These are phyloP conservation scores for Symbiotaphrina buchneri DNA, from an alignment of 495 filamentous ascomycete genomes.

Conservation along the genomic window DNA sequence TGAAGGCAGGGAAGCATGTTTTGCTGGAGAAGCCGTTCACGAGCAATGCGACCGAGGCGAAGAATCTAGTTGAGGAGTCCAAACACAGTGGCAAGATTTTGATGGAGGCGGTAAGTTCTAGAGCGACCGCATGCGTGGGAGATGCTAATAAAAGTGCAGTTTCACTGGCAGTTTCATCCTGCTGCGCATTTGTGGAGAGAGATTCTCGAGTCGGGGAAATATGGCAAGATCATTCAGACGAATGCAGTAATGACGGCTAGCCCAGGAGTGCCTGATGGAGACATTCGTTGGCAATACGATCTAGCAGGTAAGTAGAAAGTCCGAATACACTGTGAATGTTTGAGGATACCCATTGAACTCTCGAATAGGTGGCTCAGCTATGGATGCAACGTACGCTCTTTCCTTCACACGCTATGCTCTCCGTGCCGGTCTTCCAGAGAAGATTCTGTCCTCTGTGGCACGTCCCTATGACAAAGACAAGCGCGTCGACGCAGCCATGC, in stretches of 20 bases:
- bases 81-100: constrained; percentile 15
- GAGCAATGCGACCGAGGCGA: constrained; percentile 17
- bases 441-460: constrained; percentile 6
- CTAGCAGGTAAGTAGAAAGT: too few species aligned
- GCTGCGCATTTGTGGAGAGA: constrained; percentile 14
- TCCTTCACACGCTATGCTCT: constrained; percentile 11
- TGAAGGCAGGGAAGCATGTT: constrained; percentile 23
- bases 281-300: too few species aligned
- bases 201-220: constrained; percentile 12
- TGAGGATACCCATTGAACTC: too few species aligned
- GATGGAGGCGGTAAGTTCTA: constrained; percentile 38
- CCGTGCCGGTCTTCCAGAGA: constrained; percentile 5
- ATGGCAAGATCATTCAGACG: too few species aligned
- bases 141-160: too few species aligned
- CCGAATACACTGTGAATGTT: too few species aligned
- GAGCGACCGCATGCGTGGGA: too few species aligned
- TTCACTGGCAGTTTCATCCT: constrained; percentile 20
- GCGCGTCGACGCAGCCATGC: constrained; percentile 15
- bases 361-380: constrained; percentile 9
- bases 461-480: constrained; percentile 10
- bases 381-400: constrained; percentile 11
- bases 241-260: too few species aligned
- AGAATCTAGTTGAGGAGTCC: constrained; percentile 14
- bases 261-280: too few species aligned
- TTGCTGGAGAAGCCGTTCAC: constrained; percentile 24